A percentile compares a stretch with the other conserved stretches of the same genome.
Conservation (phyloP, 2,329 filamentous ascomycete genomes). For the Phyllosticta citriasiana region DNA sequence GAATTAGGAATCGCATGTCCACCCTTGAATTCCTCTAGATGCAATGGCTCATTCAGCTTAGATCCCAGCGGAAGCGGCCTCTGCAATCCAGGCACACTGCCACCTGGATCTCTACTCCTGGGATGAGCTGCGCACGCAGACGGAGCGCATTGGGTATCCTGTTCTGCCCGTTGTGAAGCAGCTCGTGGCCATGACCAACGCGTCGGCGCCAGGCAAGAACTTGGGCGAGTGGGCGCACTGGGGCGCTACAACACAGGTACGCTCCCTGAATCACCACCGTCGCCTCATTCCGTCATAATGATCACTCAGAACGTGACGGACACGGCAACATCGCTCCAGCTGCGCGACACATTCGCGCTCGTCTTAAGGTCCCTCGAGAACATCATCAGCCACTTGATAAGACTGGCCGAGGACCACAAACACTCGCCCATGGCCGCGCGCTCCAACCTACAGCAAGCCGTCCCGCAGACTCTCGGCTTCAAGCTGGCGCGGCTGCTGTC, state of each 20-base stretch:
- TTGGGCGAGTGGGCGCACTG: slow-evolving; percentile 22
- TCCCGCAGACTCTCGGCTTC: slow-evolving; percentile 24
- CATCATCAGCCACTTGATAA: slow-evolving; percentile 8
- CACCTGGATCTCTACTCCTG: slow-evolving; percentile 14
- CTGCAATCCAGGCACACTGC: slow-evolving; percentile 20
- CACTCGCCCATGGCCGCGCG: slow-evolving; percentile 20
- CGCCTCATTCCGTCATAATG: too few species aligned
- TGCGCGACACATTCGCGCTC: slow-evolving; percentile 17
- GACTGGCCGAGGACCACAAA: slow-evolving; percentile 16
- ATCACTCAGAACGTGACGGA: slow-evolving; percentile 21
- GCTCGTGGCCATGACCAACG: slow-evolving; percentile 16
- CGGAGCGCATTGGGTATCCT: slow-evolving; percentile 23
- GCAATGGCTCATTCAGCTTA: not conserved
- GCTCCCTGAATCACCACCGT: too few species aligned
- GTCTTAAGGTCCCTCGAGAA: slow-evolving; percentile 13
- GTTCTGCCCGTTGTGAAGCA: slow-evolving; percentile 22
- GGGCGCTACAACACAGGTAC: slow-evolving; percentile 20
- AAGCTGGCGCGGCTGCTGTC: slow-evolving; percentile 23
- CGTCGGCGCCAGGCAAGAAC: not conserved
- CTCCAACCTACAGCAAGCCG: slow-evolving; percentile 22
- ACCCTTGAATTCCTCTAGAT: not conserved
- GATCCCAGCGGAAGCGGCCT: slow-evolving; percentile 19
- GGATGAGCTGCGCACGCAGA: slow-evolving; percentile 17
- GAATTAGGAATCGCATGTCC: slow-evolving; percentile 15
- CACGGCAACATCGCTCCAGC: slow-evolving; percentile 19